These are phyloP conservation scores for Brassica incana DNA, from an alignment of 345 rosid genomes.

Conservation along the genomic window DNA sequence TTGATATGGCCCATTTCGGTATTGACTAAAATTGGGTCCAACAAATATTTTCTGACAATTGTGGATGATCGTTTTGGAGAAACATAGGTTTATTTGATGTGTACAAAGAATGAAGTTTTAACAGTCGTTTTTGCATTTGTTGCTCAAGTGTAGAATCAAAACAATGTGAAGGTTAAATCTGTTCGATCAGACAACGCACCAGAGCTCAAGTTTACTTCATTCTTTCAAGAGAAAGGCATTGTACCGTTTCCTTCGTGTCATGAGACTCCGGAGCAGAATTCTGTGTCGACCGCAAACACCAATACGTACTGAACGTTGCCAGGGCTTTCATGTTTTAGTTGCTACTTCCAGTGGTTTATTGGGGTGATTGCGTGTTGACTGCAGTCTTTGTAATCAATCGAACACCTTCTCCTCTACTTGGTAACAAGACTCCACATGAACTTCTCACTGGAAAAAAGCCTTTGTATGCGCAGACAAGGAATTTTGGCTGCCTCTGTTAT, in stretches of 20 bases:
- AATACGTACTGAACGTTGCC: neutral
- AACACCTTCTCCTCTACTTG: neutral
- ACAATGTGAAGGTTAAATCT: no score
- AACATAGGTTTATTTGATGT: no score
- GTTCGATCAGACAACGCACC: neutral
- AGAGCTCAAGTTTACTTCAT: neutral
- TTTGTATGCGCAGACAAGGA: no score
- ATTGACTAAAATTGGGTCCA: no score
- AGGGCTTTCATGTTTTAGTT: neutral
- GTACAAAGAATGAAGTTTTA: no score
- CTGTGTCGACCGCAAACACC: neutral
- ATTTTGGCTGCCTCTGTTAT: no score
- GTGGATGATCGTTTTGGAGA: no score
- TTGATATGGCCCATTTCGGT: no score
- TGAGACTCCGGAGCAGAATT: neutral
- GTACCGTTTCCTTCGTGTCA: neutral
- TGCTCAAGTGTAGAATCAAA: neutral
- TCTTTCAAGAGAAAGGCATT: neutral
- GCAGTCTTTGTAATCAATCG: neutral
- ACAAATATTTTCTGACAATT: no score
- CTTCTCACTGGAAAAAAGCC: no score
- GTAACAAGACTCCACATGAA: no score
- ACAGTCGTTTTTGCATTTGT: no score
- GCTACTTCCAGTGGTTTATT: neutral
- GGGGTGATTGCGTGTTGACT: neutral